Percentiles rank a stretch among this genome's conserved stretches.
These are phyloP conservation scores for Dipodascopsis tothii DNA, from an alignment of 805 yeast species.

Conservation along the genomic window DNA sequence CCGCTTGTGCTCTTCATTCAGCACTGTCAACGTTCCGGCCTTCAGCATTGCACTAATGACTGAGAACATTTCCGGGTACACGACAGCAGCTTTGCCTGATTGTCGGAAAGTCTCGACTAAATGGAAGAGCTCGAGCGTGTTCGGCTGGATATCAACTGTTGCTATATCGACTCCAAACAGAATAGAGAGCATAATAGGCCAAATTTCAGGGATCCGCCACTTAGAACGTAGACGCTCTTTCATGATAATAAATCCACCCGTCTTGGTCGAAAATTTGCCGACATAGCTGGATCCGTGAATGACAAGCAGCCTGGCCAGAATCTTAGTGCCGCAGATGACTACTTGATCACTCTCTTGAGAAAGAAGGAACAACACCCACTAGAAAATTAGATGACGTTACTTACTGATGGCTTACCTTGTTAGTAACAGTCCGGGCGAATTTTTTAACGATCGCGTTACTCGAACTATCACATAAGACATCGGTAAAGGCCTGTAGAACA, in stretches of 20 bases:
- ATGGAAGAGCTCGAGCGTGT: slow-evolving; percentile 15
- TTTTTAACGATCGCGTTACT: slow-evolving; percentile 33
- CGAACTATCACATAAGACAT: slow-evolving; percentile 38
- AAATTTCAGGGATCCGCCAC: slow-evolving; percentile 44
- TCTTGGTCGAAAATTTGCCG: slow-evolving; percentile 35
- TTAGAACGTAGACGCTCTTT: slow-evolving; percentile 40
- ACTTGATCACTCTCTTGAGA: slow-evolving; percentile 35
- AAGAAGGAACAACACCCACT: slow-evolving; percentile 52
- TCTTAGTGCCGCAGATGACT: slow-evolving; percentile 32
- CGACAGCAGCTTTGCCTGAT: slow-evolving; percentile 20
- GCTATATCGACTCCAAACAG: slow-evolving; percentile 39
- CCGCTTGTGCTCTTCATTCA: slow-evolving; percentile 14
- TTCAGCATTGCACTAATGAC: slow-evolving; percentile 24
- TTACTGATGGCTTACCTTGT: slow-evolving; percentile 38
- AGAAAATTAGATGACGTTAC: too few relatives aligned
- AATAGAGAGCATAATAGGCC: slow-evolving; percentile 24
- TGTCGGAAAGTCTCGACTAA: slow-evolving; percentile 18
- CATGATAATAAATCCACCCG: slow-evolving; percentile 43
- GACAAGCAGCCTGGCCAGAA: slow-evolving; percentile 46
- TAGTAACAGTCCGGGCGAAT: slow-evolving; percentile 48
- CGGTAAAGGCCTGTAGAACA: slow-evolving; percentile 33
- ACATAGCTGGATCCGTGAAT: slow-evolving; percentile 42
- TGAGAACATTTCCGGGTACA: slow-evolving; percentile 23
- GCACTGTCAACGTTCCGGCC: slow-evolving; percentile 19
- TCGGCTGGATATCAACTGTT: slow-evolving; percentile 9